These are phyloP conservation scores for Telopea speciosissima DNA, from an alignment of 177 flowering plant species.

Conservation along the genomic window DNA sequence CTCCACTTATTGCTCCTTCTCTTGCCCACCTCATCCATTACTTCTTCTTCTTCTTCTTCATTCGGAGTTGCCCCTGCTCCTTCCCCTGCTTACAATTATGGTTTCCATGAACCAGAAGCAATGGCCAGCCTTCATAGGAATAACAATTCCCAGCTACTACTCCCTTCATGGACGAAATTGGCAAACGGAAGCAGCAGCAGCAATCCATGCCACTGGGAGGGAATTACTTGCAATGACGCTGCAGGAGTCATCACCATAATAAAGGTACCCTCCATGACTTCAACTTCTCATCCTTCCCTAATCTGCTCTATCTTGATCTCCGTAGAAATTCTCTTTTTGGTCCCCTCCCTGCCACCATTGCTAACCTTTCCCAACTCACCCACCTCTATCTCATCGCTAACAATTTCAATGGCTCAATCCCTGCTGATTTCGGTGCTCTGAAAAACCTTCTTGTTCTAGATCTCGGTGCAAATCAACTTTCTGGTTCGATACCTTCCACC, in stretches of 20 bases:
- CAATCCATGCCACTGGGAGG: conserved; percentile 19
- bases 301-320: conserved; percentile 16
- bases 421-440: not conserved
- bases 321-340: conserved; percentile 14
- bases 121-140: too few relatives aligned
- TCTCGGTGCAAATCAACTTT: conserved; percentile 1
- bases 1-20: too few relatives aligned
- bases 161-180: too few relatives aligned
- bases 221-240: conserved; percentile 14
- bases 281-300: conserved; percentile 19
- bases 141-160: too few relatives aligned
- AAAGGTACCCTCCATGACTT: conserved; percentile 24
- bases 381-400: conserved; percentile 13
- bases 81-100: too few relatives aligned
- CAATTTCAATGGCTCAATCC: conserved; percentile 5
- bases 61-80: too few relatives aligned
- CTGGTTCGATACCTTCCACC: conserved; percentile 11
- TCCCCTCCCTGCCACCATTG: conserved; percentile 17
- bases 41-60: too few relatives aligned
- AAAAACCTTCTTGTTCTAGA: not conserved
- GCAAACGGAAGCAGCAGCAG: too few relatives aligned
- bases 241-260: conserved; percentile 10
- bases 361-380: conserved; percentile 16
- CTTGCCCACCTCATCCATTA: too few relatives aligned
- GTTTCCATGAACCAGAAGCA: too few relatives aligned